Percentiles rank a stretch among this genome's conserved stretches.
Evolutionary conservation across 345 rosid species (phyloP).

Genomic region (Geranium rotundifolium): DNA sequence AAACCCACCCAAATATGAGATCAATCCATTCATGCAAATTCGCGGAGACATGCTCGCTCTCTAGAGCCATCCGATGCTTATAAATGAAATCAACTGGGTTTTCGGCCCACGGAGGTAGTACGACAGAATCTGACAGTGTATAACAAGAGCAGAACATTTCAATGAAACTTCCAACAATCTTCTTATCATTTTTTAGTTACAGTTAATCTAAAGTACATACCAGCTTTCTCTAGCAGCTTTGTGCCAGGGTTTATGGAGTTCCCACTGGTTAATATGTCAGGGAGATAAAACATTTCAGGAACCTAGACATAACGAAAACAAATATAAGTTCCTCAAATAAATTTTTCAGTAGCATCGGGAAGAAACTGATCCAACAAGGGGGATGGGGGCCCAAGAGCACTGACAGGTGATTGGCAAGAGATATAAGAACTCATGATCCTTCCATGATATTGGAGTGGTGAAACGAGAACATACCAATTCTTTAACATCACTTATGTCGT

Average conservation of each 20-base stretch:
- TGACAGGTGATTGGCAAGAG: constrained; percentile 1
- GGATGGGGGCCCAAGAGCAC: neutral
- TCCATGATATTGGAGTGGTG: neutral
- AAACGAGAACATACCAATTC: constrained; percentile 64
- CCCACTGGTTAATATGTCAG: constrained; percentile 83
- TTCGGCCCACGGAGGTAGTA: constrained; percentile 95
- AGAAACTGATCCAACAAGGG: constrained; percentile 8
- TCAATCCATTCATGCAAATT: constrained; percentile 98
- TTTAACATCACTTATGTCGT: constrained; percentile 98
- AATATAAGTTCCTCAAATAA: constrained; percentile 10
- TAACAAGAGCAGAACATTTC: constrained; percentile 5
- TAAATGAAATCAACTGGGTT: constrained; percentile 86
- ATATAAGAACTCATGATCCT: constrained; percentile 2
- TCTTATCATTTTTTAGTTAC: neutral
- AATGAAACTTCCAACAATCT: neutral
- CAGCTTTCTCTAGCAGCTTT: constrained; percentile 79
- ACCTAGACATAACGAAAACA: constrained; percentile 36
- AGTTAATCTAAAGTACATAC: constrained; percentile 32
- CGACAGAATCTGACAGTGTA: constrained; percentile 60
- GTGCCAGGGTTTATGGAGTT: constrained; percentile 84
- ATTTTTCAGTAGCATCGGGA: constrained; percentile 1
- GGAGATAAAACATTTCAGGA: constrained; percentile 96
- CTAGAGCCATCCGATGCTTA: constrained; percentile 89
- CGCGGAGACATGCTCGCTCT: constrained; percentile 91
- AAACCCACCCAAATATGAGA: constrained; percentile 84